phyloP scores from a whole-genome alignment of 2,329 filamentous ascomycete genomes.

The Diaporthe sp. region DNA sequence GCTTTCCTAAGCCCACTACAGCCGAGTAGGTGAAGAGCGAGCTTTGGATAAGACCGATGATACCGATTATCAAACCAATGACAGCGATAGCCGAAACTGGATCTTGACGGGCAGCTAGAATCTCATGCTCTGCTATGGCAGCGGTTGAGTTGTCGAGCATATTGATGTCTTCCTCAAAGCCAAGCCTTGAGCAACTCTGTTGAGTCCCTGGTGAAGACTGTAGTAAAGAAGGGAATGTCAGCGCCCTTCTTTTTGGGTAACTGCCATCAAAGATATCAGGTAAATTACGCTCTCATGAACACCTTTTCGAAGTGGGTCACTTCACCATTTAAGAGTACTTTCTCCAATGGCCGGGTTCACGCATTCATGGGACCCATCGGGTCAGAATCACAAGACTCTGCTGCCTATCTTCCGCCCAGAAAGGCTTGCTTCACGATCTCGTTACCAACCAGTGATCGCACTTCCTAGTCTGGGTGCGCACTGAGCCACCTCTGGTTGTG shows the following conservation, averaged over 20 bases:
- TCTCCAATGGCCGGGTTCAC: no score
- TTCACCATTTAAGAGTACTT: background rate
- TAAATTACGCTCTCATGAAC: background rate
- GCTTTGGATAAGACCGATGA: background rate
- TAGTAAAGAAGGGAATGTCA: background rate
- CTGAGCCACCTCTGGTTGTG: background rate
- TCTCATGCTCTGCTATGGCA: background rate
- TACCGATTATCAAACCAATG: background rate
- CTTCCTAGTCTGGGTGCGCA: background rate
- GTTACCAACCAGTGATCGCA: background rate
- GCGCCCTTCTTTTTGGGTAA: no score
- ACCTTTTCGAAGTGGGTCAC: background rate
- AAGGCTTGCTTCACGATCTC: background rate
- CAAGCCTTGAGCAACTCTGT: background rate
- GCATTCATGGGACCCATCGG: no score
- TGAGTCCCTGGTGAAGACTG: background rate
- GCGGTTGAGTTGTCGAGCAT: background rate
- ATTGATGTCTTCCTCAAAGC: background rate
- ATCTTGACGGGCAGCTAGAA: background rate
- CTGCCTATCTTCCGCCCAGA: background rate
- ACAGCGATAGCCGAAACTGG: rapidly evolving
- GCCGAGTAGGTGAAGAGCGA: background rate
- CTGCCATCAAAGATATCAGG: background rate
- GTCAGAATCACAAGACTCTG: background rate
- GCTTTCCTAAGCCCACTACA: background rate